phyloP scores from a whole-genome alignment of 257 asterid genomes.

The Ocimum tenuiflorum region DNA sequence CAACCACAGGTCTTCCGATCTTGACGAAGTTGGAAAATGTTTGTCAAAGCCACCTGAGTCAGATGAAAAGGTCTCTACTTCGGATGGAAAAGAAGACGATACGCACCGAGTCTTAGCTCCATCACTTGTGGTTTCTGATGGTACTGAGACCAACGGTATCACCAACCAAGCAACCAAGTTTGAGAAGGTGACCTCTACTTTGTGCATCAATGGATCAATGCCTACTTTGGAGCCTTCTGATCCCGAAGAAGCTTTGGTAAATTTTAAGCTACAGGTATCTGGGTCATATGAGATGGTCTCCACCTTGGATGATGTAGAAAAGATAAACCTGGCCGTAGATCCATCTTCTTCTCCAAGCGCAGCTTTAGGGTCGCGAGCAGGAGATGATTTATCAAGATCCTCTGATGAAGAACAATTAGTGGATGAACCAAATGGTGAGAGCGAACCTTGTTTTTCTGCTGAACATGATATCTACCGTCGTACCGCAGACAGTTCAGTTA shows the following conservation, averaged over 20 bases:
- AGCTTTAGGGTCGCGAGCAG: slow-evolving; percentile 18
- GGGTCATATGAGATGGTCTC: slow-evolving; percentile 25
- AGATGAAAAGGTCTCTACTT: slow-evolving; percentile 21
- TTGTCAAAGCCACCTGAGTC: slow-evolving; percentile 19
- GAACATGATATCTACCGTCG: slow-evolving; percentile 23
- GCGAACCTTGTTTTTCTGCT: slow-evolving; percentile 14
- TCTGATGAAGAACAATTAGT: slow-evolving; percentile 28
- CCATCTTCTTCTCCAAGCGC: slow-evolving; percentile 25
- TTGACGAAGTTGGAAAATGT: slow-evolving; percentile 26
- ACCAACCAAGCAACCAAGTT: slow-evolving; percentile 24
- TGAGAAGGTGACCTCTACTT: slow-evolving; percentile 32
- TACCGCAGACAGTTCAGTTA: slow-evolving; percentile 22
- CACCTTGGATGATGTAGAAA: slow-evolving; percentile 22
- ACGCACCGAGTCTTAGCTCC: slow-evolving; percentile 21
- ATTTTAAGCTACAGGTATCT: slow-evolving; percentile 20
- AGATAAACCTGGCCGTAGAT: slow-evolving; percentile 21
- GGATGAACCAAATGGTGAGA: slow-evolving; percentile 23
- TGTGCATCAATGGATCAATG: slow-evolving; percentile 29
- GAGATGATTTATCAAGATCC: slow-evolving; percentile 27
- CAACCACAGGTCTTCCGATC: slow-evolving; percentile 26
- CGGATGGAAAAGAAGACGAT: slow-evolving; percentile 25
- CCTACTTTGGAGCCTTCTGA: slow-evolving; percentile 22
- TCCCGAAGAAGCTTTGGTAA: slow-evolving; percentile 25
- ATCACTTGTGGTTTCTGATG: slow-evolving; percentile 23
- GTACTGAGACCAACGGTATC: slow-evolving; percentile 15